Conservation (phyloP, 2,329 filamentous ascomycete species). For the Fusarium sp. region DNA sequence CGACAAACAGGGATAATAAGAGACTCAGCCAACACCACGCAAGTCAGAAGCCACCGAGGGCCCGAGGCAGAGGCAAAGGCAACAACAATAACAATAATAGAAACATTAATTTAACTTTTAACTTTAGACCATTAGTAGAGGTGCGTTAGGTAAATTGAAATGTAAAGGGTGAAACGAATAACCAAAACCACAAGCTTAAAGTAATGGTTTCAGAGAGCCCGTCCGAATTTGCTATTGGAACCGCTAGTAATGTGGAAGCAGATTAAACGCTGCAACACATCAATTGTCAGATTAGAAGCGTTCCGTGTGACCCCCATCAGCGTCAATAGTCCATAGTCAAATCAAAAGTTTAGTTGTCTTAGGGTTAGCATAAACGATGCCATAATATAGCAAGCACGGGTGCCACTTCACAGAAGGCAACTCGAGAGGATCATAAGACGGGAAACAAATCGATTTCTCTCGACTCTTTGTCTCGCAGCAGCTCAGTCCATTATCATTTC, state of each 20-base stretch:
- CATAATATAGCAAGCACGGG: slow-evolving; percentile 20
- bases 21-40: not conserved
- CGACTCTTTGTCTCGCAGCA: slow-evolving; percentile 41
- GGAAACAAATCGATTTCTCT: slow-evolving; percentile 48
- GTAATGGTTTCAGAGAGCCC: slow-evolving; percentile 72
- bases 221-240: slow-evolving; percentile 66
- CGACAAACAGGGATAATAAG: not conserved
- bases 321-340: not conserved
- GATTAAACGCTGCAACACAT: slow-evolving; percentile 66
- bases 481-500: slow-evolving; percentile 16
- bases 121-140: not conserved
- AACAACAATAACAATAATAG: not conserved
- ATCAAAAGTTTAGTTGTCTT: not conserved
- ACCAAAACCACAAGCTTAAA: slow-evolving; percentile 61
- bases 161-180: slow-evolving; percentile 76
- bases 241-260: slow-evolving; percentile 65
- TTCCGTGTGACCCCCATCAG: slow-evolving; percentile 38
- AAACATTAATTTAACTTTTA: not conserved
- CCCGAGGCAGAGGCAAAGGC: not conserved
- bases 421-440: slow-evolving; percentile 33
- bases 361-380: slow-evolving; percentile 21
- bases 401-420: slow-evolving; percentile 40
- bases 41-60: not conserved
- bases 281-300: slow-evolving; percentile 60
- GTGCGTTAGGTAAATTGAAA: slow-evolving; percentile 38